phyloP scores from a whole-genome alignment of 306 rosid genomes.

The Bauhinia variegata region DNA sequence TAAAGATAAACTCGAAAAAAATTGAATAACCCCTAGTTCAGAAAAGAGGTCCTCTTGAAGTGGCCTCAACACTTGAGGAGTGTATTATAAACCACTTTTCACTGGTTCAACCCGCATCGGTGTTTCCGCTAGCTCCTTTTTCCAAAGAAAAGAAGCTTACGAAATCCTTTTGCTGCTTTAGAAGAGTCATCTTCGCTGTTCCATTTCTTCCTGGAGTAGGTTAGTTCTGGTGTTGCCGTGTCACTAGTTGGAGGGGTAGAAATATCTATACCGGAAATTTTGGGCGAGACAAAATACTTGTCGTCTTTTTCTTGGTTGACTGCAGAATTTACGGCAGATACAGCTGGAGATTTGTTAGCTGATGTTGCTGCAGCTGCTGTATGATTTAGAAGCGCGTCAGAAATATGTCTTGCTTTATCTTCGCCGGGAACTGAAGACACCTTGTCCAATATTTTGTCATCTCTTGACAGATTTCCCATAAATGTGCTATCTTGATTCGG shows the following conservation, averaged over 20 bases:
- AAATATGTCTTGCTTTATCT: constrained; percentile 44
- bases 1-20: no score
- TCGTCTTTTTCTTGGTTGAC: constrained; percentile 47
- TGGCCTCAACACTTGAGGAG: constrained; percentile 36
- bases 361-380: constrained; percentile 40
- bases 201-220: constrained; percentile 92
- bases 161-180: constrained; percentile 77
- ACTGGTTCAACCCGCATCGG: constrained; percentile 39
- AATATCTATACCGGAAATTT: constrained; percentile 55
- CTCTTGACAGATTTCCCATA: constrained; percentile 32
- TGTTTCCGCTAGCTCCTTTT: constrained; percentile 60
- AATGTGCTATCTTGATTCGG: constrained; percentile 36
- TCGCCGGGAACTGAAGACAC: constrained; percentile 49
- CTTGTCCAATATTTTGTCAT: constrained; percentile 40
- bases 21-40: constrained; percentile 36
- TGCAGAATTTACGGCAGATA: constrained; percentile 42
- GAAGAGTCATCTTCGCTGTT: constrained; percentile 74
- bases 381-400: constrained; percentile 45
- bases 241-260: constrained; percentile 71
- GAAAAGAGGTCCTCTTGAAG: constrained; percentile 13
- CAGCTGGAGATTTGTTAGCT: constrained; percentile 40
- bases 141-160: constrained; percentile 93
- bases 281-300: constrained; percentile 34
- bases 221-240: constrained; percentile 46
- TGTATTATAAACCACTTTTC: constrained; percentile 31